Evolutionary conservation across 1,139 yeast species (phyloP).

Genomic region (Taiozyma onychis): DNA sequence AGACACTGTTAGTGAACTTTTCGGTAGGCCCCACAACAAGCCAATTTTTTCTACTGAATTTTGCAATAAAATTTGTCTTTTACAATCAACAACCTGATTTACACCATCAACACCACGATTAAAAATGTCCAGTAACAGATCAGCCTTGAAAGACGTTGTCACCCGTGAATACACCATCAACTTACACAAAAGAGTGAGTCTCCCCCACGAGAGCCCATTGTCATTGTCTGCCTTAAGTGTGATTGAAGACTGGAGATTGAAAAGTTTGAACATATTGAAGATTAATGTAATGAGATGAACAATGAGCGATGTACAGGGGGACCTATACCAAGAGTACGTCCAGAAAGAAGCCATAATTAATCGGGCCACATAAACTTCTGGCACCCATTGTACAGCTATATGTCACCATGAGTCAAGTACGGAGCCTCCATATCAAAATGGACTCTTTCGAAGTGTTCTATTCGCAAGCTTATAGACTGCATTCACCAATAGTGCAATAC

Average conservation of each 20-base stretch:
- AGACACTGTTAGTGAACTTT: not conserved
- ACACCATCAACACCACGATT: not conserved
- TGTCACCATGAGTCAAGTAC: not conserved
- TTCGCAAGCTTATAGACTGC: not conserved
- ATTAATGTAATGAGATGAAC: not conserved
- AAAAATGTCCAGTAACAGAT: slow-evolving; percentile 50
- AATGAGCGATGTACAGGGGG: not conserved
- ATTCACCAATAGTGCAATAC: not conserved
- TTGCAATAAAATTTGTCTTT: not conserved
- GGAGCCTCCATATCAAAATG: not conserved
- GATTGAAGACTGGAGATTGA: not conserved
- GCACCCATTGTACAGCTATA: not conserved
- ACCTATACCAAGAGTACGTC: too few species aligned
- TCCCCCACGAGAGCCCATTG: not conserved
- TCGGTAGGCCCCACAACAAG: not conserved
- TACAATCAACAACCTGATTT: not conserved
- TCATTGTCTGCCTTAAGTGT: not conserved
- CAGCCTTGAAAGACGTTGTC: slow-evolving; percentile 99
- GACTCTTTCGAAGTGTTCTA: not conserved
- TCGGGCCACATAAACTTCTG: not conserved
- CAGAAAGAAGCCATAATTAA: too few species aligned
- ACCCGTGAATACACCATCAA: slow-evolving; percentile 99
- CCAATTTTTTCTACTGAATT: not conserved
- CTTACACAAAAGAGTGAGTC: slow-evolving; percentile 97
- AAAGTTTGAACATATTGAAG: not conserved